A percentile compares a stretch with the other conserved stretches of the same genome.
These are phyloP conservation scores for Incumbomyces lentus DNA, from an alignment of 2,329 filamentous ascomycete species.

Conservation along the genomic window DNA sequence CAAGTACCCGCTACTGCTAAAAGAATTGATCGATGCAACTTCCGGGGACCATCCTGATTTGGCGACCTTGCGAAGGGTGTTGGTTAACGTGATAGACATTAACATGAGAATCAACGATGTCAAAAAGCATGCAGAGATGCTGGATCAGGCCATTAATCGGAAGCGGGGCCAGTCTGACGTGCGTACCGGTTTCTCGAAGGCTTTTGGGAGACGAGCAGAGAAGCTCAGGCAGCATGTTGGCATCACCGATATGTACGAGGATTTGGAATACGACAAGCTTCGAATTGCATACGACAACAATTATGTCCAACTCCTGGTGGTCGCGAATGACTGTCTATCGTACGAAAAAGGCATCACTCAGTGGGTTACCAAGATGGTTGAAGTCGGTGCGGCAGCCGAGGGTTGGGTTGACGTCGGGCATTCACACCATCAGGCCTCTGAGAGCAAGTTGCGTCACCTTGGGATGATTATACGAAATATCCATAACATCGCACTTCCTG, in stretches of 20 bases:
- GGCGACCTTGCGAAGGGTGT: constrained; percentile 57
- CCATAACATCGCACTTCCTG: constrained; percentile 68
- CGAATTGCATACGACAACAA: constrained; percentile 85
- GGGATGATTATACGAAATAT: constrained; percentile 80
- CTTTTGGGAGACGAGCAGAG: constrained; percentile 79
- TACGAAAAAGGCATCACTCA: constrained; percentile 72
- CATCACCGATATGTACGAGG: constrained; percentile 58
- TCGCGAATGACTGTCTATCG: constrained; percentile 85
- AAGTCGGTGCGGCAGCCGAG: constrained; percentile 73
- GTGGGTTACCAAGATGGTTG: constrained; percentile 72
- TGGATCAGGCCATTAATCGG: constrained; percentile 73
- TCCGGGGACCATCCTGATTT: constrained; percentile 76
- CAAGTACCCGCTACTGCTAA: constrained; percentile 82
- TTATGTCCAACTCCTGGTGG: constrained; percentile 83
- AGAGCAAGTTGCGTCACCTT: constrained; percentile 90
- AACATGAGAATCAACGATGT: constrained; percentile 74
- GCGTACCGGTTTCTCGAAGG: constrained; percentile 71
- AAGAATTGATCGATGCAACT: constrained; percentile 68
- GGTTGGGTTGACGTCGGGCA: constrained; percentile 61
- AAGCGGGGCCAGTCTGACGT: constrained; percentile 86
- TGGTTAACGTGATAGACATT: constrained; percentile 56
- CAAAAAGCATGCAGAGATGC: constrained; percentile 87
- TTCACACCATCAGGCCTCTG: constrained; percentile 68
- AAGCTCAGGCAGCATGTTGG: constrained; percentile 66
- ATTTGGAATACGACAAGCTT: constrained; percentile 67